These are phyloP conservation scores for Oenanthe sinensis DNA, from an alignment of 129 eudicot genomes.

Conservation along the genomic window DNA sequence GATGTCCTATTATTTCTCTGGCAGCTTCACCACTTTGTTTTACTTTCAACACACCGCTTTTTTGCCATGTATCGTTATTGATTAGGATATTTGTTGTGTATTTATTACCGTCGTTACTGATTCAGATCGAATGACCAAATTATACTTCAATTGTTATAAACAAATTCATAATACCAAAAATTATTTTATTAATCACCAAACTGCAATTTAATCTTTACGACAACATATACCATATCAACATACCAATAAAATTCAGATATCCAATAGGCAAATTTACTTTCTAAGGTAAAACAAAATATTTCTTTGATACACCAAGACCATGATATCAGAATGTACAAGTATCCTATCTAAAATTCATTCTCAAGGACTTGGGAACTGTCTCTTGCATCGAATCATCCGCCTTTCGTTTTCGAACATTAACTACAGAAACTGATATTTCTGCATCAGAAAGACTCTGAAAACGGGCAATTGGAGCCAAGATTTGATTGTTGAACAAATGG, in stretches of 20 bases:
- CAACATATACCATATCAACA: not conserved
- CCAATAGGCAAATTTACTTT: not conserved
- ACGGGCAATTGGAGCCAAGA: not conserved
- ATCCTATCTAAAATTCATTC: conserved; percentile 14
- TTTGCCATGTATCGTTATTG: no score
- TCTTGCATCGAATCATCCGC: not conserved
- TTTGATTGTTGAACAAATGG: conserved; percentile 7
- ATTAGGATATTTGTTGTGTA: not conserved
- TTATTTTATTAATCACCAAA: not conserved
- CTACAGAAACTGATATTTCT: not conserved
- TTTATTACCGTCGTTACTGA: not conserved
- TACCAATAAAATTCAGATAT: not conserved
- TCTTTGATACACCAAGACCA: not conserved
- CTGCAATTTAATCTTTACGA: not conserved
- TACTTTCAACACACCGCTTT: not conserved
- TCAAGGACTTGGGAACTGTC: conserved; percentile 4
- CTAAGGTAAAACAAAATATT: no score
- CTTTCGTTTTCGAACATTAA: conserved; percentile 6
- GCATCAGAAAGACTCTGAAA: not conserved
- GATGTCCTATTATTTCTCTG: not conserved
- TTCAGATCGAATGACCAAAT: not conserved
- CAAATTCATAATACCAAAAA: not conserved
- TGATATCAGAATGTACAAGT: not conserved
- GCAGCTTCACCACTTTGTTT: no score
- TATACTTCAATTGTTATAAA: not conserved